These are phyloP conservation scores for Phytopythium ostracodes DNA, from an alignment of 352 stramenopile genomes.

Conservation along the genomic window DNA sequence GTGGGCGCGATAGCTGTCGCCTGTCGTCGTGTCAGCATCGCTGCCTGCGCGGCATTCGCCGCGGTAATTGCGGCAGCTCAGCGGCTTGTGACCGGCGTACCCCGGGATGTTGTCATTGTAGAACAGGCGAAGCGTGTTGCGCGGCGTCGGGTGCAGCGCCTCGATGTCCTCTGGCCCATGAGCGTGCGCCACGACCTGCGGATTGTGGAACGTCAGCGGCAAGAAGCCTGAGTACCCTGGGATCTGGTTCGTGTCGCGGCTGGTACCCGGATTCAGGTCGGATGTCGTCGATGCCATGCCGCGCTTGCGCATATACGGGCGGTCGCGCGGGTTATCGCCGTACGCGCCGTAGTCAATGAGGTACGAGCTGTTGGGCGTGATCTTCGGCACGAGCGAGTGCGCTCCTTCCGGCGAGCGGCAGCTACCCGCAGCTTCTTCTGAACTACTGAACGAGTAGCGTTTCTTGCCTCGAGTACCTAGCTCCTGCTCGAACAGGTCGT, in stretches of 20 bases:
- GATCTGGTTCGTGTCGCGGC: constrained; percentile 75
- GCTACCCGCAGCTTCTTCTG: constrained; percentile 11
- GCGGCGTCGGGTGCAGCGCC: constrained; percentile 23
- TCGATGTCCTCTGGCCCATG: constrained; percentile 32
- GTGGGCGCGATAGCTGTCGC: constrained; percentile 52
- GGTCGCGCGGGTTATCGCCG: constrained; percentile 48
- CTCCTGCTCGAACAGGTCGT: constrained; percentile 34
- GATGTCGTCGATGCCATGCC: constrained; percentile 79
- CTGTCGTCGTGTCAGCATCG: constrained; percentile 54
- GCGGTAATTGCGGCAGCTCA: constrained; percentile 75
- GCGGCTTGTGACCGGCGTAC: constrained; percentile 78
- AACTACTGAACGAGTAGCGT: constrained; percentile 10
- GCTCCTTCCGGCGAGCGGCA: constrained; percentile 14
- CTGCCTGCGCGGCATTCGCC: constrained; percentile 66
- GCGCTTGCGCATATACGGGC: constrained; percentile 67
- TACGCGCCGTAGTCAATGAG: constrained; percentile 71
- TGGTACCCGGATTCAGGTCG: constrained; percentile 67
- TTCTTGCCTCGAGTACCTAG: constrained; percentile 17
- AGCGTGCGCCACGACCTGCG: constrained; percentile 47
- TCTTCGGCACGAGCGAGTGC: constrained; percentile 43
- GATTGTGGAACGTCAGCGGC: constrained; percentile 50
- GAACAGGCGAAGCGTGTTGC: constrained; percentile 60
- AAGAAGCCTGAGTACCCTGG: constrained; percentile 78
- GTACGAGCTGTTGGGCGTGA: constrained; percentile 64
- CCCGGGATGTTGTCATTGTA: constrained; percentile 79